Evolutionary conservation across 2,329 filamentous ascomycete genomes (phyloP).

Genomic region (Aspergillus sergii): DNA sequence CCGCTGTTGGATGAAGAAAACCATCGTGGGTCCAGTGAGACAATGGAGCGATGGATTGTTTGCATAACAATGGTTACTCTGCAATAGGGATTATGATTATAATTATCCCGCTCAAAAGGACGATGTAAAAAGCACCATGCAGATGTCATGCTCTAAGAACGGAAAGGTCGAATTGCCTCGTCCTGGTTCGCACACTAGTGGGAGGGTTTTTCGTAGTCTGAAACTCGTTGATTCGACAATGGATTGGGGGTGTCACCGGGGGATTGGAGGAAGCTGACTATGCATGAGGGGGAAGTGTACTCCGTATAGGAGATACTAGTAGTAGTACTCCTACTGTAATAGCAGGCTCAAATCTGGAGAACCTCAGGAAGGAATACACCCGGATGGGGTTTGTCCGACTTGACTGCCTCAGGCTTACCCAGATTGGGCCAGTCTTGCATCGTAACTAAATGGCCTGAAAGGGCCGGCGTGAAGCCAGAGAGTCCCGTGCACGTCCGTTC

Average conservation of each 20-base stretch:
- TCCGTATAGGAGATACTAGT: neutral
- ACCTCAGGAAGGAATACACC: neutral
- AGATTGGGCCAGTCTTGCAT: slow-evolving; percentile 8
- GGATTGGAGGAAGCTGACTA: neutral
- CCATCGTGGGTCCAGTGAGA: neutral
- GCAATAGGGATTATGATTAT: neutral
- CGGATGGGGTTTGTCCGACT: slow-evolving; percentile 3
- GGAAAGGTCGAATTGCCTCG: neutral
- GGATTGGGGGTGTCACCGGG: neutral
- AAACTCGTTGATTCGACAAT: slow-evolving; percentile 9
- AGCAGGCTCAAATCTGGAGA: neutral
- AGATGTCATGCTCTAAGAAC: neutral
- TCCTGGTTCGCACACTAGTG: slow-evolving; percentile 6
- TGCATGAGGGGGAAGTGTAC: neutral
- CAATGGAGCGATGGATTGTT: neutral
- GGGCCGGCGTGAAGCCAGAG: neutral
- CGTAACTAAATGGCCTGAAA: slow-evolving; percentile 4
- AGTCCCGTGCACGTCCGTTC: slow-evolving; percentile 4
- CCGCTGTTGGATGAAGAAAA: neutral
- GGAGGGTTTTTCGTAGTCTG: neutral
- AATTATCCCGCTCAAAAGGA: neutral
- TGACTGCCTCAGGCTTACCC: slow-evolving; percentile 12
- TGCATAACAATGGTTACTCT: neutral
- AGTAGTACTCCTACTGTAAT: too few species aligned
- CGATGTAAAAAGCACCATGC: neutral